A percentile compares a stretch with the other conserved stretches of the same genome.
phyloP scores from a whole-genome alignment of 2,329 filamentous ascomycete species.

The Curvularia eragrostidis region DNA sequence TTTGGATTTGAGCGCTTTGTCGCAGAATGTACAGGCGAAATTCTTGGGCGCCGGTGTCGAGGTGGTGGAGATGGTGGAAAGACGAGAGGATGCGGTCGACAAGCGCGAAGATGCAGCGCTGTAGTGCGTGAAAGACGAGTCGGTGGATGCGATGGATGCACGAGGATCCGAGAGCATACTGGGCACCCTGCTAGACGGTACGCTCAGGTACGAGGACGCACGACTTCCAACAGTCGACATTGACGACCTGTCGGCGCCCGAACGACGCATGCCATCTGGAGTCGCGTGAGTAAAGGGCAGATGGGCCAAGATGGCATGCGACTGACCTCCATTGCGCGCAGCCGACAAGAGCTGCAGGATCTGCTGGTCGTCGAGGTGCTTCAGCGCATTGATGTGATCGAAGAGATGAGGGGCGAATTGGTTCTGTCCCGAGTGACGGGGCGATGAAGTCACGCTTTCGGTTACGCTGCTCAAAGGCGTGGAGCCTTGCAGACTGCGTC shows the following conservation, averaged over 20 bases:
- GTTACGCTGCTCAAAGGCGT: slow-evolving; percentile 47
- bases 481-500: slow-evolving; percentile 47
- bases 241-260: slow-evolving; percentile 46
- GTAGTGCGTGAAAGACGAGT: slow-evolving; percentile 48
- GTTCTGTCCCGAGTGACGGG: slow-evolving; percentile 42
- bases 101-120: slow-evolving; percentile 47
- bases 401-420: slow-evolving; percentile 48
- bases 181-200: slow-evolving; percentile 48
- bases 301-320: slow-evolving; percentile 14
- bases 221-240: slow-evolving; percentile 47
- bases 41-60: slow-evolving; percentile 47
- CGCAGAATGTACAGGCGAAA: slow-evolving; percentile 58
- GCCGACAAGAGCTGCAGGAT: slow-evolving; percentile 48
- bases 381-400: slow-evolving; percentile 50
- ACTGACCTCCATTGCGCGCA: slow-evolving; percentile 49
- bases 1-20: slow-evolving; percentile 71
- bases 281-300: slow-evolving; percentile 29
- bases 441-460: slow-evolving; percentile 47
- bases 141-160: slow-evolving; percentile 48
- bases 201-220: slow-evolving; percentile 47
- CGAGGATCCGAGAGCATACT: slow-evolving; percentile 49
- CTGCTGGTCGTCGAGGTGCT: slow-evolving; percentile 50
- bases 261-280: slow-evolving; percentile 46
- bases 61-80: slow-evolving; percentile 45
- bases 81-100: slow-evolving; percentile 47